Base-by-base conservation (phyloP, 2,329 filamentous ascomycete genomes). In the Aspergillus felis region DNA sequence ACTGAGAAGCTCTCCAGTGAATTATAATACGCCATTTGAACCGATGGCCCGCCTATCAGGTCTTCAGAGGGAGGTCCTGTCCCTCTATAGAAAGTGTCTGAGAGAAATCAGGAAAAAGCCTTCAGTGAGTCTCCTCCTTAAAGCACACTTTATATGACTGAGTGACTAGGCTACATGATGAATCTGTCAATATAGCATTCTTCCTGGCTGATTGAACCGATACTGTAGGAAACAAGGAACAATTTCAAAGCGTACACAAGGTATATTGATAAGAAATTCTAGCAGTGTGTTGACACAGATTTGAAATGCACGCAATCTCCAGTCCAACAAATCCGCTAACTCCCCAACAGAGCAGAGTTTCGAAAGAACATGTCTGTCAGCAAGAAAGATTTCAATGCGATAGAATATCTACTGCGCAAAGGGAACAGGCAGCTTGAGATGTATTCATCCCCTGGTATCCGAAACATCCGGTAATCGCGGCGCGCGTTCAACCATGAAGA, bases 11-110 rank as follows among this genome's bases (percentile, higher is more conserved):
- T 24, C 12, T 17, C 44, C 22, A 14, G 9, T 6, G 4, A 7
- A 14, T 3, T 12, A 52, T 42, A 48, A 24, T 54, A 57, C 56
- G 29, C 50, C 51, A 24, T 52, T 38, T 46, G 53, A 56, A 17
- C 25, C 54, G 55, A 74, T 73, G 70, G 67, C 69, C 35, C 64
- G 86, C 66, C 79, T 92, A 27, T 96, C 92, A 7, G 94, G 94
- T 38, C 80, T 97, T n/a, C 93, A 97, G 72, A 88, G 85, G 67
- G 91, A 96, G 68, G 93, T 97, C 3, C 75, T 97, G 53, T 82
- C 86, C 35, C 84, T 99, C 14, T 99, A 97, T 73, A 87, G 93
- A 57, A 84, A 86, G 70, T 97, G 93, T 68, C 79, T 99, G 27
- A 85, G 92, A 58, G 90, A 90, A 68, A 87, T 88, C 58, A 85